Evolutionary conservation across 1,284 basidiomycete species (phyloP).

Genomic region (Cerrena zonata): DNA sequence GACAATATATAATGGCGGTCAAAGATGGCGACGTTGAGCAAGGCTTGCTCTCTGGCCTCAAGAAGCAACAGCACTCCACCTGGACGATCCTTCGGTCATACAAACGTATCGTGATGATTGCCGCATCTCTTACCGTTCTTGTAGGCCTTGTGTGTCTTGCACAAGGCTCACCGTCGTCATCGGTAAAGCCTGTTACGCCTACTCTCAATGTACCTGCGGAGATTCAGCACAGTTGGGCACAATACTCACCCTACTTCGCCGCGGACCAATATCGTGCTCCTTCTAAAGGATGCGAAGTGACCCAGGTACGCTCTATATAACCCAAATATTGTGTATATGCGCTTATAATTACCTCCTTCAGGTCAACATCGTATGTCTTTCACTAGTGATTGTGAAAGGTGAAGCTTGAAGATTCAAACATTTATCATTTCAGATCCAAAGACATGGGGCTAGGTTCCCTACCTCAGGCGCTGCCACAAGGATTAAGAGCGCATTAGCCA

Average conservation of each 20-base stretch:
- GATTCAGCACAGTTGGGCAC: slow-evolving; percentile 41
- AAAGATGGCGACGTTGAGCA: slow-evolving; percentile 11
- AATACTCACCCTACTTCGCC: slow-evolving; percentile 56
- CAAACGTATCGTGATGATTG: slow-evolving; percentile 1
- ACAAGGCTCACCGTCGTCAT: too few species aligned
- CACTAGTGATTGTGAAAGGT: background rate
- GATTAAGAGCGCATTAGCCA: slow-evolving; percentile 48
- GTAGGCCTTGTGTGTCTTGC: too few species aligned
- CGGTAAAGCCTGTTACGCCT: slow-evolving; percentile 12
- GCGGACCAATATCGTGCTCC: slow-evolving; percentile 41
- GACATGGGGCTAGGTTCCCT: slow-evolving; percentile 80
- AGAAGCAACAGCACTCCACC: background rate
- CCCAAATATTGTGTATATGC: too few species aligned
- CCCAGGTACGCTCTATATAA: slow-evolving; percentile 38
- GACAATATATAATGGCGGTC: background rate
- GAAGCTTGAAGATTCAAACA: too few species aligned
- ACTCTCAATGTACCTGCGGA: slow-evolving; percentile 14
- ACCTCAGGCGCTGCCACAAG: slow-evolving; percentile 43
- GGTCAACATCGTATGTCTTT: slow-evolving; percentile 58
- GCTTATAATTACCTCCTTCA: slow-evolving; percentile 19
- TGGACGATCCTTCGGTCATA: background rate
- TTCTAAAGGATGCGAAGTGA: slow-evolving; percentile 45
- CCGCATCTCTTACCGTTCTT: too few species aligned
- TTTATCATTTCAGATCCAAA: slow-evolving; percentile 57
- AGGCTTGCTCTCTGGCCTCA: slow-evolving; percentile 12